These are phyloP conservation scores for Scytalidium lignicola DNA, from an alignment of 2,329 filamentous ascomycete species.

Conservation along the genomic window DNA sequence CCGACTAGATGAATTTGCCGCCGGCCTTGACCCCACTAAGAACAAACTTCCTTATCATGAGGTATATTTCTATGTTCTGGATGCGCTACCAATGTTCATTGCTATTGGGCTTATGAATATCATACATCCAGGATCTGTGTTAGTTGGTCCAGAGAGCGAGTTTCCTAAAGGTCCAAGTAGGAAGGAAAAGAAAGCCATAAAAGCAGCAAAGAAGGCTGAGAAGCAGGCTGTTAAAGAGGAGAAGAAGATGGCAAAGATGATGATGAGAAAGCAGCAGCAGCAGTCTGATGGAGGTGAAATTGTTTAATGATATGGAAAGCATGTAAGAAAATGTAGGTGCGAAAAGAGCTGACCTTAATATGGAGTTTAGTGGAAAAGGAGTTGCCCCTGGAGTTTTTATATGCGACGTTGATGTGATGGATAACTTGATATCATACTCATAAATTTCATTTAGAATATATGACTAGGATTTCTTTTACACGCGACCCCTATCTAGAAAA, in stretches of 20 bases:
- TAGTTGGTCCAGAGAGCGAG: slow-evolving; percentile 40
- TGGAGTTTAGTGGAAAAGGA: no score
- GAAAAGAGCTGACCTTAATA: no score
- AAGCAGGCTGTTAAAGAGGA: slow-evolving; percentile 25
- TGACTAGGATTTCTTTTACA: no score
- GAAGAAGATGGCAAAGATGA: slow-evolving; percentile 16
- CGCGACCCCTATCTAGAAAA: no score
- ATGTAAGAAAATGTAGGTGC: no score
- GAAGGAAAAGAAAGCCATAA: slow-evolving; percentile 39
- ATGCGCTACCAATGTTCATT: slow-evolving; percentile 52
- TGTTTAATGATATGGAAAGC: no score
- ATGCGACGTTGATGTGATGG: no score
- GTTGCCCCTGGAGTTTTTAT: no score
- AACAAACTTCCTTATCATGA: slow-evolving; percentile 46
- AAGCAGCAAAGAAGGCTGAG: slow-evolving; percentile 29
- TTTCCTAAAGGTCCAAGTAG: slow-evolving; percentile 35
- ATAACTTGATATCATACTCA: no score
- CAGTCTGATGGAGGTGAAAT: no score
- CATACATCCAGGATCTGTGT: slow-evolving; percentile 43
- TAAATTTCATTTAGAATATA: no score
- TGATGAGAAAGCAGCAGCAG: slow-evolving; percentile 3
- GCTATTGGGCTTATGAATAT: slow-evolving; percentile 37
- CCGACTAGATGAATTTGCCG: slow-evolving; percentile 51
- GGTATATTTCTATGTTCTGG: slow-evolving; percentile 44
- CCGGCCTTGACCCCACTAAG: slow-evolving; percentile 37